Evolutionary conservation across 306 rosid genomes (phyloP).

Genomic region (Rosa persica): DNA sequence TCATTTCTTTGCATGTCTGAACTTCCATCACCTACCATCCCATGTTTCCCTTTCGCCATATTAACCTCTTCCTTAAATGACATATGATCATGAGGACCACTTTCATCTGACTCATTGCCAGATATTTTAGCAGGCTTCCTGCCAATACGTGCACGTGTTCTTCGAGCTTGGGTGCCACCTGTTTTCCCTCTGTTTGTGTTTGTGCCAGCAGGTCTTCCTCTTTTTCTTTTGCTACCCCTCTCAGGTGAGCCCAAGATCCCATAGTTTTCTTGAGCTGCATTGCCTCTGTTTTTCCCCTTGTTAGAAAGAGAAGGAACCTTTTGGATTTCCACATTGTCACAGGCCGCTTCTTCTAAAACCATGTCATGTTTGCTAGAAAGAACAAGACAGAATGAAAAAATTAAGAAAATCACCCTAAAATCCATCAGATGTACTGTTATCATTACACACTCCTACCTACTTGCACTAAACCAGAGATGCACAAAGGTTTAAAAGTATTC

Average conservation of each 20-base stretch:
- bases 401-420: background rate
- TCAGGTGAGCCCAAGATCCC: constrained; percentile 31
- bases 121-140: constrained; percentile 64
- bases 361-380: constrained; percentile 45
- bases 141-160: constrained; percentile 37
- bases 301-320: constrained; percentile 24
- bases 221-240: constrained; percentile 51
- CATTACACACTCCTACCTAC: background rate
- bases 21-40: constrained; percentile 18
- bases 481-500: background rate
- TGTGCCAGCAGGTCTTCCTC: constrained; percentile 67
- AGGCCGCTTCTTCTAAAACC: constrained; percentile 34
- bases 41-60: constrained; percentile 17
- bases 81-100: constrained; percentile 36
- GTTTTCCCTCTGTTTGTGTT: constrained; percentile 39
- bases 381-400: constrained; percentile 9
- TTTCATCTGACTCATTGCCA: constrained; percentile 61
- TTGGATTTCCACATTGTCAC: constrained; percentile 25
- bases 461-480: background rate
- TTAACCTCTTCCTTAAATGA: constrained; percentile 31
- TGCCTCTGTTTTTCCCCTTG: constrained; percentile 26
- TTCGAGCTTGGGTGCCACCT: constrained; percentile 42
- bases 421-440: background rate
- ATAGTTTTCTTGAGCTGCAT: constrained; percentile 32
- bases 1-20: constrained; percentile 26